Base-by-base conservation (phyloP, 2,329 filamentous ascomycete genomes). In the Chrysoporthe austroafricana region DNA sequence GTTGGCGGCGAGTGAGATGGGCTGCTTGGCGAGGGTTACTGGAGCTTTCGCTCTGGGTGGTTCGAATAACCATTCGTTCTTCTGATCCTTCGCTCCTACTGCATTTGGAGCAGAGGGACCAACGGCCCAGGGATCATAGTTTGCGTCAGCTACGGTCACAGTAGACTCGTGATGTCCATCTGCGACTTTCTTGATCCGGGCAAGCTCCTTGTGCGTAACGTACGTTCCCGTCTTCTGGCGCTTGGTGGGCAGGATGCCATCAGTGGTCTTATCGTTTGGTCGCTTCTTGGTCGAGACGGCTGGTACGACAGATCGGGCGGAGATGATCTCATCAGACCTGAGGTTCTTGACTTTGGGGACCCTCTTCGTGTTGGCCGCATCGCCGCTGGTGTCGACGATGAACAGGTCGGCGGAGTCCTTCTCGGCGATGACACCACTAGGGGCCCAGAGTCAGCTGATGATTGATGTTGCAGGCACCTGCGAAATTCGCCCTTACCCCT, bases 311-410 rank as follows among this genome's bases (percentile, higher is more conserved):
- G 94, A 97, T 70, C 96, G 90, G 74, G 90, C 86, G 42, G 91
- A 90, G 73, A 99, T 89, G 71, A 99, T 98, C 76, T 98, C 92
- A 77, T 99, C 95, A 71, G 90, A 90, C 79, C 93, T 97, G 72
- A 99, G 87, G 5, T 86, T 85, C 81, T 97, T 97, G 76, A 90
- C 88, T 70, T 88, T 84, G 73, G 88, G 84, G 70, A 86, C 80
- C 75, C 89, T 91, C 74, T 85, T 85, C 66, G 87, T 83, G 70
- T 94, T 87, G 63, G 86, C 82, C 61, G 84, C 80, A 74, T 94
- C 90, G 70, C 94, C 93, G 61, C 84, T 83, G 1, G 88, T 88
- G 76, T 98, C 96, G 75, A 97, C 80, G 44, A 89, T 86, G 82
- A 98, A 99, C 67, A 99, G 90, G 67, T 96, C 89, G 63, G 90